A percentile compares a stretch with the other conserved stretches of the same genome.
Evolutionary conservation across 1,139 yeast genomes (phyloP).

Genomic region (Saccharomyces hybrid): DNA sequence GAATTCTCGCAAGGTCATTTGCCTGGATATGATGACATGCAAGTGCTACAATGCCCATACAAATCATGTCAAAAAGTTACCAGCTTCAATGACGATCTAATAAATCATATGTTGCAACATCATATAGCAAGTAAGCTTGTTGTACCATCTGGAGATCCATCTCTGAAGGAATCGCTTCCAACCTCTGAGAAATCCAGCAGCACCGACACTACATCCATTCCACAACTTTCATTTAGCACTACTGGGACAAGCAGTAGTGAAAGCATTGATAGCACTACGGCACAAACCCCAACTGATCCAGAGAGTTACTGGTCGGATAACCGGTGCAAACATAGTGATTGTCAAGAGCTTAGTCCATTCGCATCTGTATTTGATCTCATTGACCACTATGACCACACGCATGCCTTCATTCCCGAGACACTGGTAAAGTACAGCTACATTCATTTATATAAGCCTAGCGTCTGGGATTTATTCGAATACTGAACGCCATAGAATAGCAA

Average conservation of each 20-base stretch:
- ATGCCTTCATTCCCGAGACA: slow-evolving; percentile 20
- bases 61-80: slow-evolving; percentile 11
- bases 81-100: slow-evolving; percentile 11
- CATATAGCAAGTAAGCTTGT: slow-evolving; percentile 12
- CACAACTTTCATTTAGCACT: not conserved
- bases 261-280: not conserved
- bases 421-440: slow-evolving; percentile 17
- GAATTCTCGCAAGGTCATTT: slow-evolving; percentile 1
- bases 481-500: not conserved
- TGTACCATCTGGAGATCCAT: slow-evolving; percentile 2
- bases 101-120: slow-evolving; percentile 15
- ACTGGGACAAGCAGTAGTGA: not conserved
- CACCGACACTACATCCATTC: not conserved
- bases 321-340: slow-evolving; percentile 14
- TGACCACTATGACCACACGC: slow-evolving; percentile 24
- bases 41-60: slow-evolving; percentile 15
- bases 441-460: slow-evolving; percentile 2
- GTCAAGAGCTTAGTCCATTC: slow-evolving; percentile 7
- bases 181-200: not conserved
- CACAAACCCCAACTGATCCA: not conserved
- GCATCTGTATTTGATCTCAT: slow-evolving; percentile 14
- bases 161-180: not conserved
- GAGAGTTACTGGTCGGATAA: slow-evolving; percentile 12
- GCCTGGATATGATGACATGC: not conserved
- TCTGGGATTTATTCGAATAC: not conserved